These are phyloP conservation scores for Ustilago cynodontis DNA, from an alignment of 1,284 basidiomycete genomes.

Conservation along the genomic window DNA sequence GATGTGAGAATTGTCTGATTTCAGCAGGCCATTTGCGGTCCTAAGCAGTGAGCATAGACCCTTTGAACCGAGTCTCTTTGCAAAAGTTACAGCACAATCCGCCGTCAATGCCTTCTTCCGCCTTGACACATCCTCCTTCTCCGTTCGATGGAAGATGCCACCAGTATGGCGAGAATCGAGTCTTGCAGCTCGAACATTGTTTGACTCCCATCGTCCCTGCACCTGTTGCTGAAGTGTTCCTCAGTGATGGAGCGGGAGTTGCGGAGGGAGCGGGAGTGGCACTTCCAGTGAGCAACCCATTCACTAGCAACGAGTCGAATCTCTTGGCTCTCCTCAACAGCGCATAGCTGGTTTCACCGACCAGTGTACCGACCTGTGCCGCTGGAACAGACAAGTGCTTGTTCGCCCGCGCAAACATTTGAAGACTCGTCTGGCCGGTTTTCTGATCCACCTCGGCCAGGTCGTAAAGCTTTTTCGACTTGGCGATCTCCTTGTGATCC, in stretches of 20 bases:
- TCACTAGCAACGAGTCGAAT: slow-evolving; percentile 38
- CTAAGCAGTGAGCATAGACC: background rate
- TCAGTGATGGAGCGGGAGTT: background rate
- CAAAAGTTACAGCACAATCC: slow-evolving; percentile 46
- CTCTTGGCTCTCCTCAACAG: slow-evolving; percentile 59
- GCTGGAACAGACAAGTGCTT: slow-evolving; percentile 76
- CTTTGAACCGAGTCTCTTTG: slow-evolving; percentile 29
- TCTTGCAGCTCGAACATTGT: slow-evolving; percentile 33
- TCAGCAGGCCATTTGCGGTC: background rate
- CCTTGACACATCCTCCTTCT: slow-evolving; percentile 1
- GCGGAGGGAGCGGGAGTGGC: background rate
- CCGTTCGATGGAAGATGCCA: slow-evolving; percentile 19
- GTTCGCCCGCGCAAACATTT: slow-evolving; percentile 84
- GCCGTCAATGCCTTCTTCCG: background rate
- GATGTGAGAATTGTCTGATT: background rate
- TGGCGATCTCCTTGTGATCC: slow-evolving; percentile 77
- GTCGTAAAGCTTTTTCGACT: slow-evolving; percentile 79
- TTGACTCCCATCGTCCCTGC: background rate
- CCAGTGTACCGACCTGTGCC: slow-evolving; percentile 17
- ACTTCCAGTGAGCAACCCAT: background rate
- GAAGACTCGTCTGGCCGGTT: slow-evolving; percentile 84
- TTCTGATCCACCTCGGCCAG: slow-evolving; percentile 84
- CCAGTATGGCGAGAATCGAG: slow-evolving; percentile 51
- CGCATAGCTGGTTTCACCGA: slow-evolving; percentile 55
- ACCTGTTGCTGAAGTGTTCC: background rate